These are phyloP conservation scores for Arthonia radiata DNA, from an alignment of 495 filamentous ascomycete species.

Conservation along the genomic window DNA sequence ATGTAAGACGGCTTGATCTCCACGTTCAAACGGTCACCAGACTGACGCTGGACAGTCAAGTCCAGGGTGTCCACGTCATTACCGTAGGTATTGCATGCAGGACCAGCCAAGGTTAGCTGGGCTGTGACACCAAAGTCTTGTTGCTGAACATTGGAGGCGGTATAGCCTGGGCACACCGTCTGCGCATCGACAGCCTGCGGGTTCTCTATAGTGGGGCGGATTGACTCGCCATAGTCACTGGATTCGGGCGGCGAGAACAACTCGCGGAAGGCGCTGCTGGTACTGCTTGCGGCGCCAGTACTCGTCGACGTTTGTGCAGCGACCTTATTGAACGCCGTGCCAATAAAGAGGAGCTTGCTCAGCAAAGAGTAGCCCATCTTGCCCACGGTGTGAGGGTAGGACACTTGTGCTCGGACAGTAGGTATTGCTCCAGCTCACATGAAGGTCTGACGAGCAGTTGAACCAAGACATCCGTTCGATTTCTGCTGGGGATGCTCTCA, in stretches of 20 bases:
- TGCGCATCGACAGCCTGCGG: conserved; percentile 48
- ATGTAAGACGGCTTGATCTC: conserved; percentile 34
- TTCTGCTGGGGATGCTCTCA: too few species aligned
- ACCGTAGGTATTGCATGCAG: conserved; percentile 35
- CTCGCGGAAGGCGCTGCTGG: conserved; percentile 5
- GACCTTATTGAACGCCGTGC: too few species aligned
- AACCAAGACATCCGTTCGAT: too few species aligned
- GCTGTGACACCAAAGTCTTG: conserved; percentile 27
- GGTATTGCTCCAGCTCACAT: too few species aligned
- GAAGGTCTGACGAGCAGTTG: too few species aligned
- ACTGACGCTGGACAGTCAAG: conserved; percentile 30
- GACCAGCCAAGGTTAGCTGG: conserved; percentile 39
- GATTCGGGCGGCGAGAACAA: conserved; percentile 30
- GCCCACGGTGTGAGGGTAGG: too few species aligned
- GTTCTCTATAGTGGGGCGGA: conserved; percentile 50
- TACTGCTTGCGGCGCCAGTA: conserved; percentile 6
- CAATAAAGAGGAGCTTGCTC: too few species aligned
- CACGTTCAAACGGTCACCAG: conserved; percentile 26
- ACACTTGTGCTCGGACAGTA: too few species aligned
- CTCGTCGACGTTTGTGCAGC: conserved; percentile 2
- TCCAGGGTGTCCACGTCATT: conserved; percentile 32
- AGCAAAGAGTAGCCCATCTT: too few species aligned
- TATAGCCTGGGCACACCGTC: conserved; percentile 50
- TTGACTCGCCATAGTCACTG: conserved; percentile 27
- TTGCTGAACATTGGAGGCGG: conserved; percentile 32